Evolutionary conservation across 257 asterid genomes (phyloP), one percentile per base, ranked within the genome.

Genomic region (Solanum virginianum): DNA sequence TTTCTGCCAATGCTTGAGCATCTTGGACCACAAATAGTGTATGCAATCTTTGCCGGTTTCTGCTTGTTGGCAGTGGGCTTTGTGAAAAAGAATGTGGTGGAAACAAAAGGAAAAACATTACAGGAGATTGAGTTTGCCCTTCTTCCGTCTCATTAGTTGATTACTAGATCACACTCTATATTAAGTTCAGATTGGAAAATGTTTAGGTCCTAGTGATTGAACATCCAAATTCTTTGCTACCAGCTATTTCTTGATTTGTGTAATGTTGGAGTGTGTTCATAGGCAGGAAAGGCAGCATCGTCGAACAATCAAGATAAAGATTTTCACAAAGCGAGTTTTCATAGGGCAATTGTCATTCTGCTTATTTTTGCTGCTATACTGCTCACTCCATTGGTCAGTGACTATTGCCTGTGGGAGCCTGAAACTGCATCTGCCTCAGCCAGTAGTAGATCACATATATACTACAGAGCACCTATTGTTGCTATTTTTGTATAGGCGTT

Each of bases 91-190:
- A 89, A 90, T 56, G 95, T 94, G 54, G 87, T 95, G 63, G 98
- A 95, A 90, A 95, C 99, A 32, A 94, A 95, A 90, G 99, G 99
- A 77, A 94, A 92, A 89, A 91, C 97, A 0, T 91, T 95, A 71
- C 98, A 95, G 89, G 99, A 95, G 88, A 93, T 95, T 45, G 99
- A 95, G 88, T 85, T 92, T 85, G 93, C 95, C 71, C 90, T 95
- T 69, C 90, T 89, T 87, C 93, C 91, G 18, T 86, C 90, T 82
- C 93, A 90, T 85, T 88, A 89, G 84, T 74, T 29, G 60, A 68
- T 79, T 41, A 51, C 63, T 51, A 29, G 41, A 15, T 49, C 63
- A 77, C 82, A 77, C 43, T 15, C 82, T 13, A 74, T 74, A 49
- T 26, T 49, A 77, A 71, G 55, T 51, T 77, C 82, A 24, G 82